Conservation (phyloP, 2,329 filamentous ascomycete species). For the Aschersonia sp. region DNA sequence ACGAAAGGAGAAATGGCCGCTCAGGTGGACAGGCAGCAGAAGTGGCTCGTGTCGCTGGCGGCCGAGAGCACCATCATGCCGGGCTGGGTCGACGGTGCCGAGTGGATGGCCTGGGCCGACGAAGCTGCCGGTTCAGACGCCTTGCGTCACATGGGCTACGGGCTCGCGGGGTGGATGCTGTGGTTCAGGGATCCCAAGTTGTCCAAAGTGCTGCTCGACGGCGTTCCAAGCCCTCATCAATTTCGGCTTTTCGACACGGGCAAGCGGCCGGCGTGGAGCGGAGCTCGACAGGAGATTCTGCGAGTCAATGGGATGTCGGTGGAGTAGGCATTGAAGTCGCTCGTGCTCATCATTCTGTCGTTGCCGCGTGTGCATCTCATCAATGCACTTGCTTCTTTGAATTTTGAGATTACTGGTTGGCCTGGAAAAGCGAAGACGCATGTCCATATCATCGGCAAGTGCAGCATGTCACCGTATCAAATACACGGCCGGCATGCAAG, state of each 20-base stretch:
- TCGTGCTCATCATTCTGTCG: background rate
- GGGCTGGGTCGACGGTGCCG: conserved; percentile 14
- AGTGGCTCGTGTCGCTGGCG: conserved; percentile 15
- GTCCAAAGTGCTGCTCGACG: conserved; percentile 21
- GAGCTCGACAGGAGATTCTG: conserved; percentile 19
- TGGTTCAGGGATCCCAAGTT: conserved; percentile 23
- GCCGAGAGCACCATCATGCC: conserved; percentile 11
- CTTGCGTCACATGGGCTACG: conserved; percentile 24
- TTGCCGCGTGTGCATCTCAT: too few species aligned
- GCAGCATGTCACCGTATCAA: too few species aligned
- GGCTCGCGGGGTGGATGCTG: conserved; percentile 22
- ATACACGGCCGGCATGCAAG: too few species aligned
- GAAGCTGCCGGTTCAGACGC: conserved; percentile 25
- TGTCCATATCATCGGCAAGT: too few species aligned
- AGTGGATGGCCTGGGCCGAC: conserved; percentile 25
- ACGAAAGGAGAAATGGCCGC: conserved; percentile 18
- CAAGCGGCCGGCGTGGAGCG: conserved; percentile 23
- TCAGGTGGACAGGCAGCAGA: conserved; percentile 18
- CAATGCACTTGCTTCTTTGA: too few species aligned
- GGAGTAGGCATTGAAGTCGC: background rate
- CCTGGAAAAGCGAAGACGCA: too few species aligned
- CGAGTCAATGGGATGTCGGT: background rate
- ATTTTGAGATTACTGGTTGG: too few species aligned
- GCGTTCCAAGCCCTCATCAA: conserved; percentile 24
- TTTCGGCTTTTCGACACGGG: conserved; percentile 24